phyloP scores from a whole-genome alignment of 805 yeast species.

The Yamadazyma endophytica region DNA sequence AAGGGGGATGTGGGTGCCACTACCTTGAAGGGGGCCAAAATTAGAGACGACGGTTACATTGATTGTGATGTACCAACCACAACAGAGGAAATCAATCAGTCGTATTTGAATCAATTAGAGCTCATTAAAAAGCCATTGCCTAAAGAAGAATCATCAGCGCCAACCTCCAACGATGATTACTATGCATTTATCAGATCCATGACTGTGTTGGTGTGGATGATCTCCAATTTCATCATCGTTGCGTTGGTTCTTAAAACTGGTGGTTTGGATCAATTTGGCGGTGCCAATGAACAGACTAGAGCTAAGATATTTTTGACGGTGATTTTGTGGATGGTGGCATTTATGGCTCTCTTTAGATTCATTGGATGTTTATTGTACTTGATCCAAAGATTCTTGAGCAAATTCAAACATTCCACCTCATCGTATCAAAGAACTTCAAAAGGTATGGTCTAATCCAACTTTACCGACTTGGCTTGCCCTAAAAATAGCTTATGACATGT shows the following conservation, averaged over 20 bases:
- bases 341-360: constrained; percentile 54
- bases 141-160: constrained; percentile 19
- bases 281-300: constrained; percentile 27
- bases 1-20: constrained; percentile 61
- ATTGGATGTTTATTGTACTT: constrained; percentile 51
- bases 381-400: constrained; percentile 27
- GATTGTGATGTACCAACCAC: constrained; percentile 51
- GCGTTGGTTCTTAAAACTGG: constrained; percentile 43
- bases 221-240: constrained; percentile 37
- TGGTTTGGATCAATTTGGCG: constrained; percentile 38
- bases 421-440: constrained; percentile 11
- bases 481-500: too few species aligned
- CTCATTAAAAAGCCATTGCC: constrained; percentile 45
- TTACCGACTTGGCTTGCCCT: too few species aligned
- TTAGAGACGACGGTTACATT: constrained; percentile 50
- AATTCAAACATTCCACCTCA: constrained; percentile 18
- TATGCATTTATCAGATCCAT: constrained; percentile 42
- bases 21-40: constrained; percentile 52
- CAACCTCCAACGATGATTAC: constrained; percentile 39
- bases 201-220: constrained; percentile 46
- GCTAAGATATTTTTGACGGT: constrained; percentile 45
- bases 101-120: constrained; percentile 49
- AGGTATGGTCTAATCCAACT: constrained; percentile 12
- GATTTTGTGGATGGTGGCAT: constrained; percentile 59
- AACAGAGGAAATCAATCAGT: constrained; percentile 50